Evolutionary conservation across 345 rosid genomes (phyloP), one percentile per base, ranked within the genome.

Genomic region (Eucalyptus regnans): DNA sequence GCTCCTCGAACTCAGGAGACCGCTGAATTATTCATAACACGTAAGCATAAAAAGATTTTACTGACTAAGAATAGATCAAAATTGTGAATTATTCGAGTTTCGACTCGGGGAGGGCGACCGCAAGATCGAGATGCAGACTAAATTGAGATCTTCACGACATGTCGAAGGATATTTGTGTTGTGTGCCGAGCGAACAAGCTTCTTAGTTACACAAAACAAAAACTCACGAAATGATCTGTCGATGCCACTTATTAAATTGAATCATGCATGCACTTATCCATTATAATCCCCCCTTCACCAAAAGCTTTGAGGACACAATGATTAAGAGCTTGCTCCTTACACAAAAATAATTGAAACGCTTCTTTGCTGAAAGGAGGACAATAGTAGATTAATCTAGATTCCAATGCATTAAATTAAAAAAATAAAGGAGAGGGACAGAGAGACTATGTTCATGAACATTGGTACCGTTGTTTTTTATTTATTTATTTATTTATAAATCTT

Each of bases 71-170:
- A 62, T 27, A 62, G 6, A 62, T 29, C 5, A 9, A 31, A 29
- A 64, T n/a, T 1, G 0, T 7, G 17, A 9, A n/a, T n/a, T 62
- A 33, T 29, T 8, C 0, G 22, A 66, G 11, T 15, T 31, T 66
- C 4, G 25, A 9, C 23, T 68, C 0, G 0, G 0, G 23, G 1
- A 5, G 44, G 27, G 23, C 1, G 44, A 31, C 12, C 12, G 0
- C 23, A 3, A 17, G 23, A 33, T 68, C 80, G 7, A 17, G 43
- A 8, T 33, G 44, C 5, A 2, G 2, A 12, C 11, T 8, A 11
- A 10, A 20, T 76, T 3, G 8, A 76, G 48, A 76, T 37, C 83
- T 41, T 18, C 83, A 5, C 15, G 5, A 37, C 83, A 71, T 37
- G 14, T 71, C 8, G 8, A 71, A 15, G 46, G 48, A 37, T 18